Evolutionary conservation across 1,139 yeast genomes (phyloP).

Genomic region (Candida albicans): DNA sequence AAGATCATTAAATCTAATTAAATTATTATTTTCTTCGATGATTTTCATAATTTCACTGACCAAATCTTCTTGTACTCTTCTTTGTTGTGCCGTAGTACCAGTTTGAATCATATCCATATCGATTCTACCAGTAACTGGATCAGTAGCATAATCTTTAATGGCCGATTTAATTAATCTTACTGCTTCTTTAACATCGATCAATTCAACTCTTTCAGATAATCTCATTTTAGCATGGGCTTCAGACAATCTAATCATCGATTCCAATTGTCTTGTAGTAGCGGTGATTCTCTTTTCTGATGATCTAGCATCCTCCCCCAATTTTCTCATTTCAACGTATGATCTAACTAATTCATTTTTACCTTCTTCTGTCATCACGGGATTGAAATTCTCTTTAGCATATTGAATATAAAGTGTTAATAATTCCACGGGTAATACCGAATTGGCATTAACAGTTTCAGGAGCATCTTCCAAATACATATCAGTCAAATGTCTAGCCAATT

Average conservation of each 20-base stretch:
- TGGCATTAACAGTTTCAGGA: constrained; percentile 68
- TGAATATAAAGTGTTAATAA: constrained; percentile 85
- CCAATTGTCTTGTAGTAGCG: constrained; percentile 96
- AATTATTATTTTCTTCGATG: constrained; percentile 41
- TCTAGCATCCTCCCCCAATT: constrained; percentile 87
- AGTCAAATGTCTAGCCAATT: constrained; percentile 86
- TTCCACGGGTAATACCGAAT: constrained; percentile 79
- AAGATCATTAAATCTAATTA: constrained; percentile 63
- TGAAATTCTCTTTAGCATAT: constrained; percentile 80
- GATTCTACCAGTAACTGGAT: constrained; percentile 92
- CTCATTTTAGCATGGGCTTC: constrained; percentile 99
- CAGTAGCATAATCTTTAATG: constrained; percentile 96
- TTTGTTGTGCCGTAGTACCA: constrained; percentile 87
- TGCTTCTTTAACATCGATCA: constrained; percentile 89
- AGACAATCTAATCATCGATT: constrained; percentile 88
- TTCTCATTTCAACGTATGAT: constrained; percentile 91
- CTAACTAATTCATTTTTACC: constrained; percentile 88
- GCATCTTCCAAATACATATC: constrained; percentile 88
- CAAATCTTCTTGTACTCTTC: constrained; percentile 75
- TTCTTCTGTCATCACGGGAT: constrained; percentile 74
- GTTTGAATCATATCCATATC: constrained; percentile 98
- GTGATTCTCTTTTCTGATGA: constrained; percentile 89
- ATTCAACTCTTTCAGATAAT: constrained; percentile 65
- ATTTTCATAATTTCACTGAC: constrained; percentile 57
- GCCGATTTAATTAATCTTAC: constrained; percentile 91